Base-by-base conservation (phyloP, 140 eudicot species). In the Cichorium intybus region DNA sequence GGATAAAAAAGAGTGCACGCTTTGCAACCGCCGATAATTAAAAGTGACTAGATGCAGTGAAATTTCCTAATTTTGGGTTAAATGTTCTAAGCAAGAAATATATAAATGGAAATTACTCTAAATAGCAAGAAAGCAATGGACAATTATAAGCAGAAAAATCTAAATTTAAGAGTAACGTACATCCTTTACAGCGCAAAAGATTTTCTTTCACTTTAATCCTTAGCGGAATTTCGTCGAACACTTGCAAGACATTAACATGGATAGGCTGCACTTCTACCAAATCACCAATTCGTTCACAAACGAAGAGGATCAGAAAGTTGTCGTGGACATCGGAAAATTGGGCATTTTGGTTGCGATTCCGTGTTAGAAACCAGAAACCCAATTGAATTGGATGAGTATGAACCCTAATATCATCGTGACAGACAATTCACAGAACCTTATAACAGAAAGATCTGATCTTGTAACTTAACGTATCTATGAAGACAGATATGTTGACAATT, bases 391-490 rank as follows among this genome's bases (percentile, higher is more conserved):
- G 46, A 53, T 24, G 15, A 43, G 9, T 18, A 68, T 41, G 74
- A 68, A 68, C 74, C 66, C 74, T 68, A 68, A 68, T 18, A 62
- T 10, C 55, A 61, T 27, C 17, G 26, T 39, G 15, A n/a, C n/a
- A 55, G 35, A 41, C 68, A 64, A 64, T 46, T 21, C 20, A 64
- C 0, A 23, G 78, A 64, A 73, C 65, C 66, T 64, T 50, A 11
- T 35, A n/a, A n/a, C n/a, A 47, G 37, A 27, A 60, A 76, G 81
- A 76, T 76, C 72, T 48, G 81, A 70, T 62, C 41, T 76, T 69
- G 18, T 43, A 75, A 62, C 24, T 69, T 76, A 69, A 76, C 66
- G 72, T 57, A 62, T 65, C 4, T 24, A 21, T 58, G 68, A 60
- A 24, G 74, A 56, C 43, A 70, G 52, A 41, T 27, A 26, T 21